Percentiles rank a stretch among this genome's conserved stretches.
phyloP scores from a whole-genome alignment of 2,329 filamentous ascomycete genomes.

The Bipolaris sorokiniana region DNA sequence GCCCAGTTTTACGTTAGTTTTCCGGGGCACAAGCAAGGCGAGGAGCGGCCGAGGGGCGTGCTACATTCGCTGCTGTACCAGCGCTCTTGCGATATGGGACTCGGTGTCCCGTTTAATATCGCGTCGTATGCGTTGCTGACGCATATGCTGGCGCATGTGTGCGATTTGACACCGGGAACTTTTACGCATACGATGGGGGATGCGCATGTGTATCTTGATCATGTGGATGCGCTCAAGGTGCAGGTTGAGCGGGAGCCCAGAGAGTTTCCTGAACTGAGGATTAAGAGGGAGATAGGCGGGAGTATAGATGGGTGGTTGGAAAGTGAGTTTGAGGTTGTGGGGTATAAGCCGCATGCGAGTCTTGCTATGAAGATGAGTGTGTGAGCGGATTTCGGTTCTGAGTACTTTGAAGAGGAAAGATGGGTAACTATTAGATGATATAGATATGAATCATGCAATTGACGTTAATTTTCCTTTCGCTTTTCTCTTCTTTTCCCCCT shows the following conservation, averaged over 20 bases:
- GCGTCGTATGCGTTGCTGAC: constrained; percentile 91
- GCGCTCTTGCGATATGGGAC: constrained; percentile 93
- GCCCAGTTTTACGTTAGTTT: constrained; percentile 93
- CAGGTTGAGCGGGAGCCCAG: constrained; percentile 82
- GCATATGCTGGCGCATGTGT: constrained; percentile 91
- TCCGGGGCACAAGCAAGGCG: constrained; percentile 52
- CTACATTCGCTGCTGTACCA: constrained; percentile 92
- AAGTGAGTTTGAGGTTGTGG: constrained; percentile 86
- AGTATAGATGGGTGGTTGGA: constrained; percentile 89
- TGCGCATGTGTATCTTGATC: constrained; percentile 94
- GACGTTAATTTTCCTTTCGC: not conserved
- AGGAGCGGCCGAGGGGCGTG: constrained; percentile 63
- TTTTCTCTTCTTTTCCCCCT: not conserved
- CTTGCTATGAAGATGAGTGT: constrained; percentile 99
- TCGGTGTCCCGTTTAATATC: constrained; percentile 98
- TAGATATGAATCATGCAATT: not conserved
- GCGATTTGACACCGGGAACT: constrained; percentile 81
- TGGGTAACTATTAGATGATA: no score
- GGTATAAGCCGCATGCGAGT: constrained; percentile 87
- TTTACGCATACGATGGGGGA: constrained; percentile 97
- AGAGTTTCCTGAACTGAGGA: constrained; percentile 79
- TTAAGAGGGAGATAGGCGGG: constrained; percentile 69
- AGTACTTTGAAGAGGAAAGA: no score
- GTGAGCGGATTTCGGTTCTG: constrained; percentile 40
- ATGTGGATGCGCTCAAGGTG: constrained; percentile 81